A percentile compares a stretch with the other conserved stretches of the same genome.
phyloP scores from a whole-genome alignment of 78 protist species.

The Speleostelium caveatum region DNA sequence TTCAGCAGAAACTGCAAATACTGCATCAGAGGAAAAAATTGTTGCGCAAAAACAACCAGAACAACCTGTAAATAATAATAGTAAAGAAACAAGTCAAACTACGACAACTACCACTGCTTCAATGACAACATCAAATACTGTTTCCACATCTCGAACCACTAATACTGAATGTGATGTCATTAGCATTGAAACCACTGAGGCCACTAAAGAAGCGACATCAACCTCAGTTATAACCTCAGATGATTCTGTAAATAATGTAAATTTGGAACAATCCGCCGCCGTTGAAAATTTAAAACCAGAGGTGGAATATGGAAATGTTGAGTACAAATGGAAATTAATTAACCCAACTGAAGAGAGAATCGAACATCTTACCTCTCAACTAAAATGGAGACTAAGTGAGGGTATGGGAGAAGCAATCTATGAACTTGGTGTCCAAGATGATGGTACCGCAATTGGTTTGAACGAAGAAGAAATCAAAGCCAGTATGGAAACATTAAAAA shows the following conservation, averaged over 20 bases:
- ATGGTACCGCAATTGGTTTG: constrained; percentile 85
- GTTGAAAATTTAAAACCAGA: constrained; percentile 71
- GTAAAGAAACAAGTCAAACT: neutral
- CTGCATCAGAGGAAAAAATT: neutral
- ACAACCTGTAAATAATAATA: too few relatives aligned
- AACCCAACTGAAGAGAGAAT: constrained; percentile 83
- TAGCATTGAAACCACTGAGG: too few relatives aligned
- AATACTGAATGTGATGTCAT: too few relatives aligned
- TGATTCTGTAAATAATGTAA: too few relatives aligned
- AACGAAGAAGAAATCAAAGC: constrained; percentile 49
- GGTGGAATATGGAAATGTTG: constrained; percentile 78
- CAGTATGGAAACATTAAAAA: constrained; percentile 34
- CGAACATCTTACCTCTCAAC: constrained; percentile 73
- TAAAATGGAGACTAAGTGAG: constrained; percentile 82
- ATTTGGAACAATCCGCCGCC: too few relatives aligned
- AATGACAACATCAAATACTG: neutral
- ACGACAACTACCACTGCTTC: neutral
- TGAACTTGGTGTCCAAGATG: constrained; percentile 92
- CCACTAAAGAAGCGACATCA: too few relatives aligned
- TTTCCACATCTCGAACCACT: too few relatives aligned
- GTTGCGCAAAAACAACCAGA: neutral
- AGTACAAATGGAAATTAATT: constrained; percentile 74
- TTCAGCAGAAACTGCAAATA: neutral
- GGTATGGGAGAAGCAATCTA: constrained; percentile 92
- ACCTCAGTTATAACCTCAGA: too few relatives aligned